phyloP scores from a whole-genome alignment of 1,284 basidiomycete genomes.

The Cryptococcus amylolentus region DNA sequence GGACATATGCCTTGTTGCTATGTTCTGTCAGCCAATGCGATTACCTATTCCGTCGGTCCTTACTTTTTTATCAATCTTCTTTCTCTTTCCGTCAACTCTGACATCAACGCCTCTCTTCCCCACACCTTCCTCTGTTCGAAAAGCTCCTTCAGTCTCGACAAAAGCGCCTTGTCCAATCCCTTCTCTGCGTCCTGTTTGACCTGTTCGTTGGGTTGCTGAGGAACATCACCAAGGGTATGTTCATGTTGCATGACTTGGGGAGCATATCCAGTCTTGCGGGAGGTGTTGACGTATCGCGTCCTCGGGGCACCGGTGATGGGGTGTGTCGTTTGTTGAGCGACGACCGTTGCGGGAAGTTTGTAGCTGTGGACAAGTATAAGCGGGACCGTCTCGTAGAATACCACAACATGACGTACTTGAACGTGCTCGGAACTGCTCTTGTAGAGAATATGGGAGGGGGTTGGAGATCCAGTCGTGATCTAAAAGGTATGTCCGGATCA shows the following conservation, averaged over 20 bases:
- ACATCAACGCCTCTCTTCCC: conserved; percentile 40
- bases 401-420: conserved; percentile 51
- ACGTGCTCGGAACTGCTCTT: conserved; percentile 54
- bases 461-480: conserved; percentile 38
- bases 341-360: conserved; percentile 19
- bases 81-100: conserved; percentile 62
- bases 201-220: conserved; percentile 60
- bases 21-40: neutral
- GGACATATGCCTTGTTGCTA: conserved; percentile 53
- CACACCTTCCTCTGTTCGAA: conserved; percentile 73
- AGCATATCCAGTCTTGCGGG: conserved; percentile 20
- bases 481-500: conserved; percentile 19
- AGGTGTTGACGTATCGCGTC: conserved; percentile 33
- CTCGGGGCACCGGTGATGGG: conserved; percentile 27
- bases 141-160: conserved; percentile 58
- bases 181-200: conserved; percentile 49
- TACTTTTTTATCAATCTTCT: conserved; percentile 17
- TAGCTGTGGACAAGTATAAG: conserved; percentile 14
- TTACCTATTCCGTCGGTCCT: neutral
- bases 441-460: conserved; percentile 37
- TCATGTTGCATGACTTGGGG: conserved; percentile 25
- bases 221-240: conserved; percentile 51
- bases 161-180: conserved; percentile 59
- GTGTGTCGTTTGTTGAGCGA: conserved; percentile 33
- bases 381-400: neutral